Conservation (phyloP, 2,329 filamentous ascomycete genomes). For the Pseudogymnoascus sp. region DNA sequence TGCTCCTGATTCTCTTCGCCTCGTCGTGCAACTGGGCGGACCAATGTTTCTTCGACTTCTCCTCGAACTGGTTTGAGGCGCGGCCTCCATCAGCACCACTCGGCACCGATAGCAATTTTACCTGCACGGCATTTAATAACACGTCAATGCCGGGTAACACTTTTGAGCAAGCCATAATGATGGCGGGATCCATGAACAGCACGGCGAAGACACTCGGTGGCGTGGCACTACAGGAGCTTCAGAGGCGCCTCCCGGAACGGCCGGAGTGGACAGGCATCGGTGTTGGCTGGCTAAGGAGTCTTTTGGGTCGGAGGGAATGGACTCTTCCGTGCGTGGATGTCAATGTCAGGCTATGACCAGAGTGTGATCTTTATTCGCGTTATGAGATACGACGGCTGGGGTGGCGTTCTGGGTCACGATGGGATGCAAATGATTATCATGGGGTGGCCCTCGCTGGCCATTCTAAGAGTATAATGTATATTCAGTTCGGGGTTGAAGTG, state of each 20-base stretch:
- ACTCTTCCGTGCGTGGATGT: conserved; percentile 86
- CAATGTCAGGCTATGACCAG: conserved; percentile 58
- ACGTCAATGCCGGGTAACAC: conserved; percentile 22
- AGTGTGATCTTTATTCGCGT: neutral
- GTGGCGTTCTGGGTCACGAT: neutral
- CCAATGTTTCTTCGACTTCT: conserved; percentile 85
- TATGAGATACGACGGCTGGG: conserved; percentile 7
- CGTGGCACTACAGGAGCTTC: conserved; percentile 54
- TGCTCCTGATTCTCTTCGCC: conserved; percentile 89
- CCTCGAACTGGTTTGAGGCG: conserved; percentile 89
- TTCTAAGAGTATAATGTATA: neutral
- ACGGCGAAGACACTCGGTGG: conserved; percentile 60
- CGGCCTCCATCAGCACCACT: conserved; percentile 33
- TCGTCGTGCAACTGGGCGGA: conserved; percentile 87
- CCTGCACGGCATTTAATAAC: conserved; percentile 21
- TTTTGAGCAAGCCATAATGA: conserved; percentile 29
- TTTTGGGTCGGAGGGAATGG: conserved; percentile 80
- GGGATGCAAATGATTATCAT: neutral
- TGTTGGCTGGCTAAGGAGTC: conserved; percentile 75
- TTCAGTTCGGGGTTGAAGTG: neutral
- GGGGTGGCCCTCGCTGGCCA: neutral
- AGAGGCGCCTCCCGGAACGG: conserved; percentile 39
- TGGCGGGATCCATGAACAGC: conserved; percentile 47
- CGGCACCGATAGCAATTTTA: conserved; percentile 13
- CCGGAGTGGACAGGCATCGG: conserved; percentile 68